Base-by-base conservation (phyloP, 1,284 basidiomycete genomes). In the Pulveroboletus sp. region DNA sequence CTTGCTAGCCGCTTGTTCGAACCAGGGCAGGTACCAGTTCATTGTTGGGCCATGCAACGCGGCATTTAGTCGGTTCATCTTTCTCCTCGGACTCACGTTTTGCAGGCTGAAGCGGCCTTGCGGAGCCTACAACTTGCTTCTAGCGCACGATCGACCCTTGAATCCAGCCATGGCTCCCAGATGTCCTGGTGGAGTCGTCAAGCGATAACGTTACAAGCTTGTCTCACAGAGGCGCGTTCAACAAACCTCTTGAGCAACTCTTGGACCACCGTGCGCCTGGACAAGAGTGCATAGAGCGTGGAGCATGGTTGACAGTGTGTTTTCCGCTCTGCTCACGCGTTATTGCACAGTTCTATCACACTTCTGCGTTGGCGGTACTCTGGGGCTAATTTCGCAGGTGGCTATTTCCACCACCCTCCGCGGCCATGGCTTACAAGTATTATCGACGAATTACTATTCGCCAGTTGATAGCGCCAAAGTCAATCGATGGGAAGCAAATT, bases 401-500 rank as follows among this genome's bases (percentile, higher is more conserved):
- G 26, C 38, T 5, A 24, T 36, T 26, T 42, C 14, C 52, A 42
- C 52, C 20, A 4, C 20, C 20, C 12, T n/a, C n/a, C 40, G 35
- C 14, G 20, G 11, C 14, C 50, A 52, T 53, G 28, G 24, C 28
- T 39, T 29, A n/a, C 6, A 29, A 33, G 42, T 20, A 36, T 22
- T 35, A 17, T 7, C 12, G 14, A 29, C 36, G 29, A 29, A 50
- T 43, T n/a, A 25, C 39, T n/a, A 28, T n/a, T 47, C n/a, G 42
- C 28, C 15, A 22, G 26, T 49, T 24, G 35, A 22, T 20, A 3
- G 17, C 53, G 14, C 24, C 24, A 33, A 33, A 18, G 5, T 12
- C 31, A 58, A 43, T 52, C 61, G 63, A 46, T 60, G 52, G 51
- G 52, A 63, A 65, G 35, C 22, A 26, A 25, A 18, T 36, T n/a